A percentile compares a stretch with the other conserved stretches of the same genome.
Evolutionary conservation across 257 asterid species (phyloP).

Genomic region (Jasminum sambac): DNA sequence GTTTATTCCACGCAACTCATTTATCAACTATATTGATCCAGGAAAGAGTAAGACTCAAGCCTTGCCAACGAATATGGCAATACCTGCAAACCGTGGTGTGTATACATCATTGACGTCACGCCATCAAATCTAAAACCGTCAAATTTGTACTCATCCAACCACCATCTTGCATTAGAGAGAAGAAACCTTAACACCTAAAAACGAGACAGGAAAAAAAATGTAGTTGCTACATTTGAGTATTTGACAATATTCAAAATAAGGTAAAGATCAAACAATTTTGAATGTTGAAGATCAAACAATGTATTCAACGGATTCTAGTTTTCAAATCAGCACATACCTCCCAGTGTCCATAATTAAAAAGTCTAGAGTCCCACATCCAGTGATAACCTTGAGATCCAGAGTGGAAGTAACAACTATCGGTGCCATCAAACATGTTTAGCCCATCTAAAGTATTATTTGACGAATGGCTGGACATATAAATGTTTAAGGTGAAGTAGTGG

Average conservation of each 20-base stretch:
- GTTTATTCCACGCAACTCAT: background rate
- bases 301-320: constrained; percentile 9
- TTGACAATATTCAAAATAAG: constrained; percentile 2
- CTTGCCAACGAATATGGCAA: constrained; percentile 21
- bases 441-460: constrained; percentile 99
- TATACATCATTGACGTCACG: constrained; percentile 99
- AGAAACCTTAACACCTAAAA: constrained; percentile 82
- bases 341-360: constrained; percentile 98
- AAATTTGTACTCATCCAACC: constrained; percentile 99
- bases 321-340: constrained; percentile 63
- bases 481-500: constrained; percentile 29
- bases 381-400: constrained; percentile 93
- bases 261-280: background rate
- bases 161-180: constrained; percentile 98
- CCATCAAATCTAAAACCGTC: constrained; percentile 99
- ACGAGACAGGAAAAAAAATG: constrained; percentile 21
- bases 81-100: constrained; percentile 97
- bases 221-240: constrained; percentile 13
- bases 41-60: constrained; percentile 12
- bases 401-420: constrained; percentile 95
- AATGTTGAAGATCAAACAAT: background rate
- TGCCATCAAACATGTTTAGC: constrained; percentile 98
- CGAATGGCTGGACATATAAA: constrained; percentile 67
- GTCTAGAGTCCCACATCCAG: constrained; percentile 99
- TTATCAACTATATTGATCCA: constrained; percentile 23